Evolutionary conservation across 257 asterid species (phyloP), one percentile per base, ranked within the genome.

Genomic region (Jacaranda mimosifolia): DNA sequence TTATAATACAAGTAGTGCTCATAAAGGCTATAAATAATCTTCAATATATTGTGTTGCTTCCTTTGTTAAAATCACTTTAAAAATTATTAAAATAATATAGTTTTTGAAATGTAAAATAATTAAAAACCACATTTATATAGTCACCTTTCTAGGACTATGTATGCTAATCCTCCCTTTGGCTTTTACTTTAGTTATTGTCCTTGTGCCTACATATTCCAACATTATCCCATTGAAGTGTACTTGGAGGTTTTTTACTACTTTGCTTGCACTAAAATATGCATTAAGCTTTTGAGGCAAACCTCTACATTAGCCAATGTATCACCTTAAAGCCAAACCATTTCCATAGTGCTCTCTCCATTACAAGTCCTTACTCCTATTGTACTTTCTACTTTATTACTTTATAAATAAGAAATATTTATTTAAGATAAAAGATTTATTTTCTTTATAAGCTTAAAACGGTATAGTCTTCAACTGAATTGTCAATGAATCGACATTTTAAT

Each of bases 201-300:
- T 78, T 81, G 83, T 74, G 51, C 82, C 83, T 40, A 67, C 63
- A 70, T 73, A 80, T 84, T 77, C 83, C 88, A 81, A 84, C 83
- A 81, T 75, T 81, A 74, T 84, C 79, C 76, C 68, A 63, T 68
- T 59, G 5, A 71, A 66, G 36, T 55, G 67, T 75, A 76, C 78
- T 45, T 58, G 32, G 43, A 48, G 77, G 51, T 13, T 38, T 17
- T 62, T 56, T 17, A 71, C 15, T 38, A 55, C 39, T 36, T 70
- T 49, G 17, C 60, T 78, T 56, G 36, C 43, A 59, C 73, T 70
- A 74, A 43, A 4, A 17, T 43, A 63, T 57, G 63, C 51, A 70
- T 40, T 42, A 42, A 70, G 68, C 72, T 78, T 78, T 72, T 12
- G 53, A 51, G 80, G 52, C 55, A 38, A 9, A 74, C 39, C 52